Base-by-base conservation (phyloP, 148 eudicot genomes). In the Nyssa sinensis region DNA sequence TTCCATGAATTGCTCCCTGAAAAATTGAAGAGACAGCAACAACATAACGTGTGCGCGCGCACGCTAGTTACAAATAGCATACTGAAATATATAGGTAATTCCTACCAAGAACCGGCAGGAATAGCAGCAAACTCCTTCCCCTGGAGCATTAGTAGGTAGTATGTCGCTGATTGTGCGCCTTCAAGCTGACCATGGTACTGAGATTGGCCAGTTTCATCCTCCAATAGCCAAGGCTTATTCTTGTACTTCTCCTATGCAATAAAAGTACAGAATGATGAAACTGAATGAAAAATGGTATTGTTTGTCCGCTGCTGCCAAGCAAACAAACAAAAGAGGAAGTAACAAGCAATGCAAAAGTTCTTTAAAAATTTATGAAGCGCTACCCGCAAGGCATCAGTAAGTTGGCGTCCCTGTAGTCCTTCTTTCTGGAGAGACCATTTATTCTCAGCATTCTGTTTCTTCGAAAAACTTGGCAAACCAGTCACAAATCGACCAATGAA, bases 191-290 rank as follows among this genome's bases (percentile, higher is more conserved):
- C 98, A 71, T 88, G 94, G 77, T 78, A 94, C 82, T 92, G 97
- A 57, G 78, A 86, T 74, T 91, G 96, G 41, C 96, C 92, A 10
- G 91, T 84, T 86, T 92, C 94, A 88, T 94, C 97, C 83, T 92
- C 98, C 87, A 94, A 81, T 64, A 89, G 75, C 98, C 98, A 94
- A 60, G 98, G 98, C 80, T 84, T 92, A 79, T 94, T 94, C 94
- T 92, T 94, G 87, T 67, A 89, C 74, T 86, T 92, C 83, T 94
- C 97, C 97, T 94, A 74, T 64, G 37, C 57, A 80, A 71, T 58
- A 47, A 39, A 72, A 51, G 34, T 10, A 65, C 39, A 70, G 25
- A 34, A 69, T 53, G 37, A 66, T 71, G 64, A 39, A 66, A 62
- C 49, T n/a, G 62, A 59, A 49, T 17, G 19, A 62, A 30, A 63